A percentile compares a stretch with the other conserved stretches of the same genome.
phyloP scores from a whole-genome alignment of 2,329 filamentous ascomycete genomes.

The Colletotrichum sp. region DNA sequence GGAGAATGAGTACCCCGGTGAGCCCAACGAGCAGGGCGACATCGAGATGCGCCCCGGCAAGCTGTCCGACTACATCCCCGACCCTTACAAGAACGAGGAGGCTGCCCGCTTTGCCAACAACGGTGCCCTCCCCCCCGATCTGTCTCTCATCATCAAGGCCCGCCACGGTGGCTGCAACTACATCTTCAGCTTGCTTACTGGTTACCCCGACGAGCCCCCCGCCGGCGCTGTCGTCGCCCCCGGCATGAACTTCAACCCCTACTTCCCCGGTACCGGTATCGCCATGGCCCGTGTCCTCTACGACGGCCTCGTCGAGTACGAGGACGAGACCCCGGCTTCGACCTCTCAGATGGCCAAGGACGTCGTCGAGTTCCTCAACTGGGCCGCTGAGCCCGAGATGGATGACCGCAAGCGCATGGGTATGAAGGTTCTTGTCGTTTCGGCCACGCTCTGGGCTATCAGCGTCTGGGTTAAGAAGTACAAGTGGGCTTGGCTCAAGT shows the following conservation, averaged over 20 bases:
- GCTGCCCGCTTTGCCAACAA: conserved; percentile 98
- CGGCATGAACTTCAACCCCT: conserved; percentile 99
- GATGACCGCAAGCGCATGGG: conserved; percentile 99
- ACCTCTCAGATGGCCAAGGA: conserved; percentile 99
- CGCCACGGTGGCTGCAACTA: conserved; percentile 98
- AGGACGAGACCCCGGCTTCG: conserved; percentile 91
- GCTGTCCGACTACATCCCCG: conserved; percentile 94
- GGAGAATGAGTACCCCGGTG: conserved; percentile 97
- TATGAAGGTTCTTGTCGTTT: conserved; percentile 89
- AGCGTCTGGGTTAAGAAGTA: conserved; percentile 99
- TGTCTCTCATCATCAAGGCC: conserved; percentile 96
- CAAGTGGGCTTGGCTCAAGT: conserved; percentile 98
- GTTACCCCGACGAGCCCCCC: conserved; percentile 95
- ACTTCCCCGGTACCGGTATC: conserved; percentile 99
- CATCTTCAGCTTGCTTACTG: conserved; percentile 95
- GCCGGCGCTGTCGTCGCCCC: conserved; percentile 84
- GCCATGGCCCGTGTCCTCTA: conserved; percentile 99
- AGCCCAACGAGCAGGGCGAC: conserved; percentile 97
- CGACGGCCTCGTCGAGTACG: conserved; percentile 97
- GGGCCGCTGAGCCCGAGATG: conserved; percentile 98
- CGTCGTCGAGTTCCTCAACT: conserved; percentile 98
- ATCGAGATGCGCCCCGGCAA: conserved; percentile 99
- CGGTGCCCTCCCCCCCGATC: conserved; percentile 95
- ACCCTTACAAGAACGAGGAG: conserved; percentile 99
- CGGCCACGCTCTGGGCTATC: conserved; percentile 79